phyloP scores from a whole-genome alignment of 345 rosid species.

The Eutrema japonicum region DNA sequence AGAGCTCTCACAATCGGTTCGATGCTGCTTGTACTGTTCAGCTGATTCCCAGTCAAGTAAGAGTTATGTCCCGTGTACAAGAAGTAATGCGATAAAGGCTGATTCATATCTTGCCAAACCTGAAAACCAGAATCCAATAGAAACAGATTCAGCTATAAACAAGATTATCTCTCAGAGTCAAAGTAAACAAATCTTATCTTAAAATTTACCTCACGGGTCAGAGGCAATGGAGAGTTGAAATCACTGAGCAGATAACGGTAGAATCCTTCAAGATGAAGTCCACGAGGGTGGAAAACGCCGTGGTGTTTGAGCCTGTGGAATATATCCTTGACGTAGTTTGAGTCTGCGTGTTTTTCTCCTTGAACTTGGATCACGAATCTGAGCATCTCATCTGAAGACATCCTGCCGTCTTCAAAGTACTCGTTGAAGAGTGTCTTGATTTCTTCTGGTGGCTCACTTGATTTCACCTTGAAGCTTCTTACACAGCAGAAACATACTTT shows the following conservation, averaged over 20 bases:
- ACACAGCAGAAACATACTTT: slow-evolving; percentile 55
- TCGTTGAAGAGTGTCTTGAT: slow-evolving; percentile 54
- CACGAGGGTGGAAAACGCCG: slow-evolving; percentile 45
- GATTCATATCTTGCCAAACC: slow-evolving; percentile 76
- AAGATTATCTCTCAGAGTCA: background rate
- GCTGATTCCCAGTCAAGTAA: slow-evolving; percentile 80
- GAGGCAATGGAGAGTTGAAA: slow-evolving; percentile 54
- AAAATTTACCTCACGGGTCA: slow-evolving; percentile 28
- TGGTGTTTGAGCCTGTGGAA: slow-evolving; percentile 47
- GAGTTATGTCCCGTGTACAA: slow-evolving; percentile 91
- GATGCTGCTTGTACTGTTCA: slow-evolving; percentile 63
- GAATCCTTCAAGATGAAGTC: slow-evolving; percentile 60
- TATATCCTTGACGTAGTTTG: slow-evolving; percentile 53
- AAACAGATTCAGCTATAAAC: background rate
- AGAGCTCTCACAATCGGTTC: slow-evolving; percentile 69
- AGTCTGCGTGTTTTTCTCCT: slow-evolving; percentile 58
- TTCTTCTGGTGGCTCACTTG: slow-evolving; percentile 75
- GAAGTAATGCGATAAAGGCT: slow-evolving; percentile 77
- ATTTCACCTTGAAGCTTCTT: slow-evolving; percentile 70
- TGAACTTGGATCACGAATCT: slow-evolving; percentile 66
- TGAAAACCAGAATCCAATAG: slow-evolving; percentile 27
- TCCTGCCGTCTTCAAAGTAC: slow-evolving; percentile 54
- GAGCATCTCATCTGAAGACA: slow-evolving; percentile 60
- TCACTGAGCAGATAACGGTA: slow-evolving; percentile 45
- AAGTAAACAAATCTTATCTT: slow-evolving; percentile 6